Percentiles rank a stretch among this genome's conserved stretches.
These are phyloP conservation scores for Dysphania ambrosioides DNA, from an alignment of 148 eudicot species.

Conservation along the genomic window DNA sequence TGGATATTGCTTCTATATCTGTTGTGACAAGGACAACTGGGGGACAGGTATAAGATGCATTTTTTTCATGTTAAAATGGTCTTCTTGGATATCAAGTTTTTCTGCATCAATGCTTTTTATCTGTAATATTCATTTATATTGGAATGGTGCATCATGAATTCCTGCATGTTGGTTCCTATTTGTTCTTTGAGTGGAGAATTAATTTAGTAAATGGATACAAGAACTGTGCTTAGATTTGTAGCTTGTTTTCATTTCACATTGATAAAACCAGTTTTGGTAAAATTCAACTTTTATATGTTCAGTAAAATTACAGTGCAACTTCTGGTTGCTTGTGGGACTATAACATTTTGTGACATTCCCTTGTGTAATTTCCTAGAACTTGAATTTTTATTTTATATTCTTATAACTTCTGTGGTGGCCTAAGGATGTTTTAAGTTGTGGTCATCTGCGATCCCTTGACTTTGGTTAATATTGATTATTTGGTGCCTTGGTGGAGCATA, in stretches of 20 bases:
- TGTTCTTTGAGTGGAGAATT: background rate
- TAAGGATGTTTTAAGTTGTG: background rate
- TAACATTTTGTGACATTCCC: background rate
- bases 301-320: background rate
- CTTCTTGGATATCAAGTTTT: background rate
- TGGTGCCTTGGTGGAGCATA: background rate
- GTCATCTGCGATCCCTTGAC: background rate
- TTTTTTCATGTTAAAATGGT: background rate
- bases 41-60: slow-evolving; percentile 61
- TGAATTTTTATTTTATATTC: background rate
- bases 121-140: background rate
- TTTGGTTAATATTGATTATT: background rate
- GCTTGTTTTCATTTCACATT: background rate
- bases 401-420: background rate
- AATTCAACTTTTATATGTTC: background rate
- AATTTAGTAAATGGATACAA: background rate
- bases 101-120: background rate
- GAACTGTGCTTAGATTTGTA: background rate
- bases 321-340: background rate
- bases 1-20: slow-evolving; percentile 88
- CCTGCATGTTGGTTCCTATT: background rate
- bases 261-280: background rate
- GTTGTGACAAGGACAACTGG: slow-evolving; percentile 95
- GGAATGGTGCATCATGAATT: background rate
- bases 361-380: background rate